Evolutionary conservation across 345 rosid species (phyloP), one percentile per base, ranked within the genome.

Genomic region (Erucastrum elatum): DNA sequence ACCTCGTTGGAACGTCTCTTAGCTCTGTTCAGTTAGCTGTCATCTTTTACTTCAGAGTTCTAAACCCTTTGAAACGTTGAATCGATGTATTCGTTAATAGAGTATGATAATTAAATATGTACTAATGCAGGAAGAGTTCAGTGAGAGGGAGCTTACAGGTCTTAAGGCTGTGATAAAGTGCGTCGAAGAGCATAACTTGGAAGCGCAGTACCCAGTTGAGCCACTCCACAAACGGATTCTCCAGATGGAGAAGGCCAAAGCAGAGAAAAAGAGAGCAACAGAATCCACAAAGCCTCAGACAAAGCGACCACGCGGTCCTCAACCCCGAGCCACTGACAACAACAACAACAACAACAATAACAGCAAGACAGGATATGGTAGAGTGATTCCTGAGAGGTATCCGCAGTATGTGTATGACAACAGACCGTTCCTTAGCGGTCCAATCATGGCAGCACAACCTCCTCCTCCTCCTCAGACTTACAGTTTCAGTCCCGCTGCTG

Each of bases 221-320:
- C 84, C 87, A 12, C 93, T 96, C 69, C 91, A 90, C 68, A 87
- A 88, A 69, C 83, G 87, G 60, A 85, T 96, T 76, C 74, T 88
- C 64, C 92, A 86, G 84, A 89, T 95, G 9, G 98, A 93, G 93
- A 95, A 95, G 84, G 92, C 92, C 53, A 96, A 93, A 84, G 93
- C 94, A 4, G 99, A 93, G 81, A 93, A 87, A 85, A 93, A 90
- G 78, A 87, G 94, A 82, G 93, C 83, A 62, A 90, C 88, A 5
- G 99, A 91, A 82, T 90, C 82, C 49, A 84, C 92, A 29, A 95
- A 91, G 84, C 99, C 99, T 71, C 98, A 87, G 71, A 86, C 96
- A 61, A 95, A 93, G 88, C 89, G 99, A 78, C 96, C 97, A 55
- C 94, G 94, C 51, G 93, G 92, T 78, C 87, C 81, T 73, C 90